phyloP scores from a whole-genome alignment of 306 rosid species.

The Quercus berberidifolia region DNA sequence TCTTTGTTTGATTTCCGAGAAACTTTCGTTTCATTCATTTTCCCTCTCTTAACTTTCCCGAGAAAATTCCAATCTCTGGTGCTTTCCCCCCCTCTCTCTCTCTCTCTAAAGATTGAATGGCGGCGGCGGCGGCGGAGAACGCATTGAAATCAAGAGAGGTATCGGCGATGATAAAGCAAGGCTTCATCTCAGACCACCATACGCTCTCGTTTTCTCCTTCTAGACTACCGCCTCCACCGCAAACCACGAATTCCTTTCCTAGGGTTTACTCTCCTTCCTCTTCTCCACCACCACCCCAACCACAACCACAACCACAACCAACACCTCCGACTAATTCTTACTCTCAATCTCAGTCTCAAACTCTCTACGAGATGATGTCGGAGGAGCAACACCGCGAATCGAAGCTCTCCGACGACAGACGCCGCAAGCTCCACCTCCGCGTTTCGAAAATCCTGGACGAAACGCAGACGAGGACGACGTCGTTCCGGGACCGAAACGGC shows the following conservation, averaged over 20 bases:
- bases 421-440: slow-evolving; percentile 47
- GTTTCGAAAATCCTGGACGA: slow-evolving; percentile 47
- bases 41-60: no score
- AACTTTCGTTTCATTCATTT: not conserved
- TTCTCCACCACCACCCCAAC: slow-evolving; percentile 28
- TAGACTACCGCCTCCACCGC: slow-evolving; percentile 18
- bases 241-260: slow-evolving; percentile 13
- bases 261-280: slow-evolving; percentile 41
- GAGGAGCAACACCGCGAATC: slow-evolving; percentile 45
- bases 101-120: not conserved
- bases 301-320: slow-evolving; percentile 19
- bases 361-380: slow-evolving; percentile 83
- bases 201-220: slow-evolving; percentile 64
- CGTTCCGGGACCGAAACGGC: no score
- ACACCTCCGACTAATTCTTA: not conserved
- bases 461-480: slow-evolving; percentile 13
- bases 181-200: slow-evolving; percentile 61
- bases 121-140: slow-evolving; percentile 58
- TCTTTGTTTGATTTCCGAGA: not conserved
- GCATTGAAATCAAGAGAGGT: slow-evolving; percentile 67
- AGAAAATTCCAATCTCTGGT: no score
- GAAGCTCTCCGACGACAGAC: slow-evolving; percentile 40
- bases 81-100: not conserved
- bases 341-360: slow-evolving; percentile 31
- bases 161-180: slow-evolving; percentile 73